Evolutionary conservation across 73 alveolate genomes (phyloP).

Genomic region (Tetrahymena thermophila): DNA sequence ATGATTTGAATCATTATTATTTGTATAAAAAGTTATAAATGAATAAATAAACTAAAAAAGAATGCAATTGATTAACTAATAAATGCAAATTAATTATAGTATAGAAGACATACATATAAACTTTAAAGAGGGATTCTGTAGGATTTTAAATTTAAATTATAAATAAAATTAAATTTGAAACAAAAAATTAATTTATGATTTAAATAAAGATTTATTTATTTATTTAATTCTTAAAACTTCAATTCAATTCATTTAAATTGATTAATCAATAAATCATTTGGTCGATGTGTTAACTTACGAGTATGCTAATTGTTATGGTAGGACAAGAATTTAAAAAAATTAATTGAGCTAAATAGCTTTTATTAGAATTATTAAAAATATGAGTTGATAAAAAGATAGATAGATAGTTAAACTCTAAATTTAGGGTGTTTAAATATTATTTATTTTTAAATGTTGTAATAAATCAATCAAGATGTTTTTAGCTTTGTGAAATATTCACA

Average conservation of each 20-base stretch:
- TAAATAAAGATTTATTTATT: background rate
- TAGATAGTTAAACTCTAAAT: background rate
- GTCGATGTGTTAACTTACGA: background rate
- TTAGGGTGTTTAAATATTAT: background rate
- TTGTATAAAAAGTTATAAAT: no score
- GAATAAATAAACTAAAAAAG: background rate
- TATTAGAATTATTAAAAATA: no score
- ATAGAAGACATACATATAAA: background rate
- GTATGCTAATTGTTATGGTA: background rate
- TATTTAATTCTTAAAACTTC: no score
- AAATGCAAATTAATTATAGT: background rate
- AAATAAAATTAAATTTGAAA: background rate
- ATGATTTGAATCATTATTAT: no score
- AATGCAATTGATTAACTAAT: background rate
- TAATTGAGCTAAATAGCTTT: background rate
- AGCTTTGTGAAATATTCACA: background rate
- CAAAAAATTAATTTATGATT: background rate
- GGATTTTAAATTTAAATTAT: no score
- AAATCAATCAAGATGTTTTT: background rate
- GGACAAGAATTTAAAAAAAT: background rate
- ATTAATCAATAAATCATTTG: background rate
- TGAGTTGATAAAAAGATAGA: background rate
- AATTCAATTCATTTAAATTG: no score
- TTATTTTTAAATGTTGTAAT: background rate
- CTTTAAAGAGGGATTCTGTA: background rate